A percentile compares a stretch with the other conserved stretches of the same genome.
These are phyloP conservation scores for Albatrellus ellisii DNA, from an alignment of 768 basidiomycete genomes.

Conservation along the genomic window DNA sequence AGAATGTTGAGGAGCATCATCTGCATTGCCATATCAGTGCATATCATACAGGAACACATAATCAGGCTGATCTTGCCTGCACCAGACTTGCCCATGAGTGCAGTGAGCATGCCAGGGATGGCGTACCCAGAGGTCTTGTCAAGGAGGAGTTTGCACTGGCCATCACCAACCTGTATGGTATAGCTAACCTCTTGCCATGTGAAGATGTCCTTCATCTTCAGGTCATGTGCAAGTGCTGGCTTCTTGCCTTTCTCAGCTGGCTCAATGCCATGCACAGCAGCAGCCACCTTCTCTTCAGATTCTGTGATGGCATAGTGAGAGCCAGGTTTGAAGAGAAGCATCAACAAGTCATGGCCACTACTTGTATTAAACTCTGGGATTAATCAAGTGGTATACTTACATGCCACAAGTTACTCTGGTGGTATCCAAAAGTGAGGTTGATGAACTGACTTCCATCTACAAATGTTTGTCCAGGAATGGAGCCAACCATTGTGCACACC, in stretches of 20 bases:
- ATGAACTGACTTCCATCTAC: slow-evolving; percentile 54
- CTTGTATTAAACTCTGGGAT: slow-evolving; percentile 43
- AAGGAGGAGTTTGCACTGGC: slow-evolving; percentile 36
- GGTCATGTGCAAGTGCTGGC: neutral
- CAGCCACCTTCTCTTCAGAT: slow-evolving; percentile 18
- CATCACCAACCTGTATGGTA: slow-evolving; percentile 39
- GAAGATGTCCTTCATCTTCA: slow-evolving; percentile 41
- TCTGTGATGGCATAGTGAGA: slow-evolving; percentile 19
- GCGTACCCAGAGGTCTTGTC: slow-evolving; percentile 72
- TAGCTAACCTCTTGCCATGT: slow-evolving; percentile 71
- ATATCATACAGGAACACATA: neutral
- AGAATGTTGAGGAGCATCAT: slow-evolving; percentile 39
- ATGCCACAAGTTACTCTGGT: slow-evolving; percentile 35
- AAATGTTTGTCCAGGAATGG: slow-evolving; percentile 39
- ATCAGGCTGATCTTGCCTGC: slow-evolving; percentile 35
- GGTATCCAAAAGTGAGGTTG: slow-evolving; percentile 28
- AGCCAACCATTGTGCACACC: slow-evolving; percentile 63
- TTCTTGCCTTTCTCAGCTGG: no score
- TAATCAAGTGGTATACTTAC: slow-evolving; percentile 19
- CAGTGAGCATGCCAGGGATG: slow-evolving; percentile 67
- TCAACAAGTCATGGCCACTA: slow-evolving; percentile 22
- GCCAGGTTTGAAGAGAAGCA: slow-evolving; percentile 59
- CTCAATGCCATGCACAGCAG: slow-evolving; percentile 27
- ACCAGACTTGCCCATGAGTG: slow-evolving; percentile 56
- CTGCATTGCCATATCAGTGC: slow-evolving; percentile 15